Conservation (phyloP, 306 rosid genomes). For the Lathyrus oleraceus region DNA sequence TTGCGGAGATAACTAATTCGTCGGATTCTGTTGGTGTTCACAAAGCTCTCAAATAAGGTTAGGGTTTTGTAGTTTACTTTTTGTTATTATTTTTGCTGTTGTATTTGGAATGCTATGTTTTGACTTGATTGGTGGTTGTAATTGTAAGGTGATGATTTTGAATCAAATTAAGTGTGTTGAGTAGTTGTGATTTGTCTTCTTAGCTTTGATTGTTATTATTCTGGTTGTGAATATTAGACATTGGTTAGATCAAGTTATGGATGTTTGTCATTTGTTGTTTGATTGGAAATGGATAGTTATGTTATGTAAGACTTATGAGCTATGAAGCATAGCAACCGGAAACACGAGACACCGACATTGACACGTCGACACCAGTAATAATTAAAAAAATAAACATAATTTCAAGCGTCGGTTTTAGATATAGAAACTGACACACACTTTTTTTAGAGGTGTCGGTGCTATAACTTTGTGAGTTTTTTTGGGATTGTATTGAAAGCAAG, state of each 20-base stretch:
- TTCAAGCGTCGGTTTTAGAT: no score
- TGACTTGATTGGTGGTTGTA: slow-evolving; percentile 4
- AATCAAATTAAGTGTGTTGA: neutral
- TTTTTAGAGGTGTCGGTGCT: no score
- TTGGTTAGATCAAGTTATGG: slow-evolving; percentile 2
- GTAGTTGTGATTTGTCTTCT: slow-evolving; percentile 6
- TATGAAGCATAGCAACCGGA: no score
- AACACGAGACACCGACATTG: no score
- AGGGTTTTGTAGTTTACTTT: slow-evolving; percentile 15
- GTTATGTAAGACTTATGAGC: neutral
- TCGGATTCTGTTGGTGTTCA: slow-evolving; percentile 39
- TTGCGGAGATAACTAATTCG: slow-evolving; percentile 28
- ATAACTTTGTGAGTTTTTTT: neutral
- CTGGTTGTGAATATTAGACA: neutral
- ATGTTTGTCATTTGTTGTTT: neutral
- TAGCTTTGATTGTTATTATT: neutral
- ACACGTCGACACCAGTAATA: no score
- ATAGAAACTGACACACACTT: no score
- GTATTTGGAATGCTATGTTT: slow-evolving; percentile 1
- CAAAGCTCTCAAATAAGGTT: slow-evolving; percentile 48
- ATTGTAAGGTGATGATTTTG: slow-evolving; percentile 27
- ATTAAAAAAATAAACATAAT: no score
- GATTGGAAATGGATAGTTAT: neutral
- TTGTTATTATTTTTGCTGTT: neutral
- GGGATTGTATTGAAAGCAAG: slow-evolving; percentile 12